Percentiles rank a stretch among this genome's conserved stretches.
Conservation (phyloP, 805 yeast species). For the Kodamaea hsintzibuensis region DNA sequence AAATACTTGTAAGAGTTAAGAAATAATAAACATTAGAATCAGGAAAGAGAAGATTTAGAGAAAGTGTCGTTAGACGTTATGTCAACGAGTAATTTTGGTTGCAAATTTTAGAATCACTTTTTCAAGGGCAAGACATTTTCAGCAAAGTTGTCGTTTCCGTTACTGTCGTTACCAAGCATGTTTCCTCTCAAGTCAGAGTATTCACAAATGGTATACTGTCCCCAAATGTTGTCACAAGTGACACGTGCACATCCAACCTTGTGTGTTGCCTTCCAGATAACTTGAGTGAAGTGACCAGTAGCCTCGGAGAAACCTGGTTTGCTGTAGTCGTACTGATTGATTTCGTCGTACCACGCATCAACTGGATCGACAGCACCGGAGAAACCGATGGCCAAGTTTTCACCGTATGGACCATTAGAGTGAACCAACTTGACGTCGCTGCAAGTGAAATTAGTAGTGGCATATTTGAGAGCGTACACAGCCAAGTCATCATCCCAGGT, state of each 20-base stretch:
- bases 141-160: constrained; percentile 37
- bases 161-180: constrained; percentile 38
- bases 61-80: background rate
- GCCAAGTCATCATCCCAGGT: constrained; percentile 33
- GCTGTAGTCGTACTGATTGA: constrained; percentile 28
- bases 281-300: constrained; percentile 39
- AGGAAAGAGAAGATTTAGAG: background rate
- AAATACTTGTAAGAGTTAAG: background rate
- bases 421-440: constrained; percentile 32
- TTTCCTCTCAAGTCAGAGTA: constrained; percentile 59
- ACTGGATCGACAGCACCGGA: constrained; percentile 31
- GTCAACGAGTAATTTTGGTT: background rate
- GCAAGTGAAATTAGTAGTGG: constrained; percentile 31
- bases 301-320: constrained; percentile 14
- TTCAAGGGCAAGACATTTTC: constrained; percentile 42
- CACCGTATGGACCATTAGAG: constrained; percentile 40
- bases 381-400: constrained; percentile 43
- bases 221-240: constrained; percentile 48
- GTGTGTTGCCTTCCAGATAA: constrained; percentile 37
- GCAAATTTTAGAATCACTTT: background rate
- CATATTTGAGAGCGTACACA: constrained; percentile 35
- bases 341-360: constrained; percentile 44
- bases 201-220: constrained; percentile 70
- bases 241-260: constrained; percentile 38
- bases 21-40: background rate